These are phyloP conservation scores for Phytopythium montanum DNA, from an alignment of 352 stramenopile genomes.

Conservation along the genomic window DNA sequence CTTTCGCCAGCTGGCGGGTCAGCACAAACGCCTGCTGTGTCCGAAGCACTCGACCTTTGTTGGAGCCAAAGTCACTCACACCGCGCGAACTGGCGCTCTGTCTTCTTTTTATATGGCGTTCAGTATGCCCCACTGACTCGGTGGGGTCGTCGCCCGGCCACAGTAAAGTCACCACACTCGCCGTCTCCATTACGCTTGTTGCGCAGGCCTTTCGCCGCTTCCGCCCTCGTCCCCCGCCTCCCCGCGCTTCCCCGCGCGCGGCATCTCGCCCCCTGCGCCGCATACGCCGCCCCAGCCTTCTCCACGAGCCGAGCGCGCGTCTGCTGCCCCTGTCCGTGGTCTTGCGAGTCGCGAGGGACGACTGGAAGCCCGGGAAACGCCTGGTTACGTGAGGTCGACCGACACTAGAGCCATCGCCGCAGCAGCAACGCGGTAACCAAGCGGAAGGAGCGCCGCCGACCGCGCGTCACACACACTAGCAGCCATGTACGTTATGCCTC, in stretches of 20 bases:
- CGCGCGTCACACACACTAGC: not conserved
- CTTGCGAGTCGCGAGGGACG: not conserved
- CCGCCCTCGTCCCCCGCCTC: not conserved
- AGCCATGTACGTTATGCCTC: slow-evolving; percentile 4
- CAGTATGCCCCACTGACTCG: not conserved
- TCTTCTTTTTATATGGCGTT: not conserved
- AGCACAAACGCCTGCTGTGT: not conserved
- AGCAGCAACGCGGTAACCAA: not conserved
- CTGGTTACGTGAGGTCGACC: no score
- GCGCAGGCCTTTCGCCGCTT: not conserved
- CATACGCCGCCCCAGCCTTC: not conserved
- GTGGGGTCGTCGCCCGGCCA: not conserved
- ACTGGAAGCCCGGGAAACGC: not conserved
- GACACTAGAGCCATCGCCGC: not conserved
- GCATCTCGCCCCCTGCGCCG: not conserved
- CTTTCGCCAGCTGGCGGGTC: not conserved
- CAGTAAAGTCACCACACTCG: not conserved
- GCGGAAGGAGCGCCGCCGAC: not conserved
- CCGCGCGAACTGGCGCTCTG: slow-evolving; percentile 1
- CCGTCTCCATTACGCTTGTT: slow-evolving; percentile 1
- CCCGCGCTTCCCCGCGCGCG: not conserved
- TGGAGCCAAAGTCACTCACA: no score
- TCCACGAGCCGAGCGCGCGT: not conserved
- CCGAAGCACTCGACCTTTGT: not conserved
- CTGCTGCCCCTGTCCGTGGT: not conserved